Evolutionary conservation across 192 early-diverging fungal species (phyloP).

Genomic region (Backusella mclennaniae): DNA sequence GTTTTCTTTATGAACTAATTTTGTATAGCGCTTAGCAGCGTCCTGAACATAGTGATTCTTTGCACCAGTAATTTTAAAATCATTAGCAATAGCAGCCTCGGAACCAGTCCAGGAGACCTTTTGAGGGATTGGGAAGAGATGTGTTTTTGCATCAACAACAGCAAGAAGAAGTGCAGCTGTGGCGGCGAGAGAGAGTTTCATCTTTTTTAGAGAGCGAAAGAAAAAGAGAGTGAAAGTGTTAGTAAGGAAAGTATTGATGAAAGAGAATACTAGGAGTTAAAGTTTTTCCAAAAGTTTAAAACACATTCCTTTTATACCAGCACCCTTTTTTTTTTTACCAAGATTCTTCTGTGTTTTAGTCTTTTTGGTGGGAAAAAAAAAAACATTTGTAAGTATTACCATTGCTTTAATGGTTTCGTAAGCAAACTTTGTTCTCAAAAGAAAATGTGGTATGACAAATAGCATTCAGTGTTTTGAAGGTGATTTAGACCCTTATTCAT

Average conservation of each 20-base stretch:
- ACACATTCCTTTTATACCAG: not conserved
- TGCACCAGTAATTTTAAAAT: slow-evolving; percentile 21
- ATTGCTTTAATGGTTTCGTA: not conserved
- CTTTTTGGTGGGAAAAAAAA: not conserved
- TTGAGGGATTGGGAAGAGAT: slow-evolving; percentile 26
- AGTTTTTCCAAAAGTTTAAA: not conserved
- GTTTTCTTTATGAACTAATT: not conserved
- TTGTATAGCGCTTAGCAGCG: not conserved
- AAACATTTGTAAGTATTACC: not conserved
- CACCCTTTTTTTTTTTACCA: not conserved
- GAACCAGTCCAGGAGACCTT: slow-evolving; percentile 27
- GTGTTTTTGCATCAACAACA: slow-evolving; percentile 21
- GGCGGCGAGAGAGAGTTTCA: not conserved
- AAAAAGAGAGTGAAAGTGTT: not conserved
- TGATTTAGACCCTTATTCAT: not conserved
- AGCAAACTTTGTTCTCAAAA: slow-evolving; percentile 5
- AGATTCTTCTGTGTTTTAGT: not conserved
- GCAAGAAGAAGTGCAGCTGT: not conserved
- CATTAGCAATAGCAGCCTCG: not conserved
- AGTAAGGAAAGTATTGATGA: not conserved
- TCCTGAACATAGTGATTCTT: slow-evolving; percentile 13
- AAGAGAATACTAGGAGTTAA: not conserved
- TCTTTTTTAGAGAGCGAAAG: not conserved
- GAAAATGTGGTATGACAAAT: slow-evolving; percentile 2
- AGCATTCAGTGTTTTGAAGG: not conserved